These are phyloP conservation scores for Ciborinia camelliae DNA, from an alignment of 2,329 filamentous ascomycete genomes.

Conservation along the genomic window DNA sequence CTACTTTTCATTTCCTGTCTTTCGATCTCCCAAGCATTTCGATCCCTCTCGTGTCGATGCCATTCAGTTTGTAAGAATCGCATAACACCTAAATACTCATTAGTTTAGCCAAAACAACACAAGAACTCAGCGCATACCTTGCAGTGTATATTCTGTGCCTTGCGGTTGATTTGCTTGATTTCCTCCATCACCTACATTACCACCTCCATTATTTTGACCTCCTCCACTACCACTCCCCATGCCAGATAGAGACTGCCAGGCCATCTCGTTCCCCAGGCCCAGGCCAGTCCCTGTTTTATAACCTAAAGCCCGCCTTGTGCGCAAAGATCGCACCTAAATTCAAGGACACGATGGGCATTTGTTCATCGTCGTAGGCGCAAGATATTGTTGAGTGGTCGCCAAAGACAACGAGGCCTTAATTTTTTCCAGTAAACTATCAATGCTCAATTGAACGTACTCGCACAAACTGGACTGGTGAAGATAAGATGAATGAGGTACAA, in stretches of 20 bases:
- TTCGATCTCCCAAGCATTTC: constrained; percentile 99
- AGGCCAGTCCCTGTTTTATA: constrained; percentile 19
- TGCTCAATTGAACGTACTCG: constrained; percentile 18
- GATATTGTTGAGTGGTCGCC: constrained; percentile 1
- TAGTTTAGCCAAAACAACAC: background rate
- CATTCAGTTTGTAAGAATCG: constrained; percentile 98
- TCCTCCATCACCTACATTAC: constrained; percentile 28
- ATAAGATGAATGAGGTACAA: background rate
- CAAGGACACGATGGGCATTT: constrained; percentile 26
- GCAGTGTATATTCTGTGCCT: constrained; percentile 69
- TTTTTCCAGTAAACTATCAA: constrained; percentile 13
- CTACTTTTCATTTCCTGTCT: constrained; percentile 98
- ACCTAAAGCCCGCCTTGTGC: constrained; percentile 21
- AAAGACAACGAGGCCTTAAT: constrained; percentile 24
- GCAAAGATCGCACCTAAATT: constrained; percentile 20
- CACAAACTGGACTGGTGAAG: constrained; percentile 6
- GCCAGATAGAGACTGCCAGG: constrained; percentile 67
- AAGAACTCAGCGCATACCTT: constrained; percentile 48
- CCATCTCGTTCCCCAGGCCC: constrained; percentile 48
- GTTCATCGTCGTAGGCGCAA: constrained; percentile 28
- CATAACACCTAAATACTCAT: constrained; percentile 83
- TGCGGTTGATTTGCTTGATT: constrained; percentile 45
- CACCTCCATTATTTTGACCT: constrained; percentile 35
- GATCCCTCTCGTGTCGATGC: constrained; percentile 96
- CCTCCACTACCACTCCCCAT: constrained; percentile 35